phyloP scores from a whole-genome alignment of 768 basidiomycete genomes.

The Stropharia rugosoannulata region DNA sequence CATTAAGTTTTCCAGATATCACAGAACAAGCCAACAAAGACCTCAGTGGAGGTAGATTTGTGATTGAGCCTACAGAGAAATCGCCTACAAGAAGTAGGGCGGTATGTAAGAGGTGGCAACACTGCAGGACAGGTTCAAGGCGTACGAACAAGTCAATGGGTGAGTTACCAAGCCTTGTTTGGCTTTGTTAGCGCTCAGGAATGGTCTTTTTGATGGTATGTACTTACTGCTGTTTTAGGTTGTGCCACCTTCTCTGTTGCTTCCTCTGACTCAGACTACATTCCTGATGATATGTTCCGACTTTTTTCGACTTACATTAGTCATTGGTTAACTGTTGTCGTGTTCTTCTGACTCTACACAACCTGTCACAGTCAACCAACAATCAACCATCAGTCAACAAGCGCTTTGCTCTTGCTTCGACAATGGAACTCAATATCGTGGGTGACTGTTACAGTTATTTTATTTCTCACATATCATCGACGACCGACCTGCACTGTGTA shows the following conservation, averaged over 20 bases:
- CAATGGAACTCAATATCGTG: too few relatives aligned
- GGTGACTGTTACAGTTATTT: neutral
- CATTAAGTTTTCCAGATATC: too few relatives aligned
- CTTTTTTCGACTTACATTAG: neutral
- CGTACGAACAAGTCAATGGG: neutral
- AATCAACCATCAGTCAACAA: neutral
- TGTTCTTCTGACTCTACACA: neutral
- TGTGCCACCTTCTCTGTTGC: neutral
- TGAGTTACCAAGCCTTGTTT: conserved; percentile 31
- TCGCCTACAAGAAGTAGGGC: too few relatives aligned
- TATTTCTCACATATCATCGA: conserved; percentile 14
- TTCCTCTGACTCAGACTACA: neutral
- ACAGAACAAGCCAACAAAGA: neutral
- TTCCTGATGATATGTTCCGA: neutral
- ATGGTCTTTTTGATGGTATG: neutral
- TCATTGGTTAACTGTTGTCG: neutral
- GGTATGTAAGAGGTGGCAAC: neutral
- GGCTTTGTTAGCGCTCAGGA: conserved; percentile 21
- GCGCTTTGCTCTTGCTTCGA: neutral
- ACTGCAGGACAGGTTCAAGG: neutral
- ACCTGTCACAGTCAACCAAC: neutral
- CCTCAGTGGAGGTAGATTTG: conserved; percentile 15
- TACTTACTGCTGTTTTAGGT: neutral
- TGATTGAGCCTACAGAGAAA: too few relatives aligned
- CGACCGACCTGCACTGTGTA: conserved; percentile 20